These are phyloP conservation scores for Backusella circina DNA, from an alignment of 192 early-diverging fungal species.

Conservation along the genomic window DNA sequence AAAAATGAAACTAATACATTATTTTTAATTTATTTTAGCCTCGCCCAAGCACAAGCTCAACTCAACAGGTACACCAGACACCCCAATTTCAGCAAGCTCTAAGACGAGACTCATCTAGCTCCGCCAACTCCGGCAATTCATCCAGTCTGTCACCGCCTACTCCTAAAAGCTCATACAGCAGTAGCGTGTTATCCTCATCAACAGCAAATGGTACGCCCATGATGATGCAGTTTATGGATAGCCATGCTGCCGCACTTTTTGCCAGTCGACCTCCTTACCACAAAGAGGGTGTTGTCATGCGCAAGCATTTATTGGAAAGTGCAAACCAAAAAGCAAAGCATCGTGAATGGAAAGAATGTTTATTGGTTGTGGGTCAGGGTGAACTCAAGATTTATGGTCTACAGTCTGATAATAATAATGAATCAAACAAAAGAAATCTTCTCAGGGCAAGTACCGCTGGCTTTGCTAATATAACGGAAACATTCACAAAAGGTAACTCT, in stretches of 20 bases:
- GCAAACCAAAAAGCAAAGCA: slow-evolving; percentile 77
- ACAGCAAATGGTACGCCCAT: background rate
- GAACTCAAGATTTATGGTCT: slow-evolving; percentile 81
- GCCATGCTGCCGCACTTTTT: slow-evolving; percentile 10
- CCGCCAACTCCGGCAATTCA: slow-evolving; percentile 18
- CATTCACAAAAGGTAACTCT: background rate
- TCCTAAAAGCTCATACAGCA: background rate
- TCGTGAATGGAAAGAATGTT: slow-evolving; percentile 81
- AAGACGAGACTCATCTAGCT: slow-evolving; percentile 24
- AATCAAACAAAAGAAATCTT: slow-evolving; percentile 20
- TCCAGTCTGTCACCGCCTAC: background rate
- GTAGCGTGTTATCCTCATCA: background rate
- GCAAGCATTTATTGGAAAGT: slow-evolving; percentile 82
- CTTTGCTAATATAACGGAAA: slow-evolving; percentile 25
- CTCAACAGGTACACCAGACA: background rate
- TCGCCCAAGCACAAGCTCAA: slow-evolving; percentile 18
- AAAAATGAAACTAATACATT: background rate
- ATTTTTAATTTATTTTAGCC: background rate
- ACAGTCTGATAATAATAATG: slow-evolving; percentile 47
- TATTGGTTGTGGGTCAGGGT: slow-evolving; percentile 69
- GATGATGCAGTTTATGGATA: slow-evolving; percentile 10
- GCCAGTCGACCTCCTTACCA: slow-evolving; percentile 32
- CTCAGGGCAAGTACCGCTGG: slow-evolving; percentile 27
- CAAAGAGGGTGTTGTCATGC: slow-evolving; percentile 75
- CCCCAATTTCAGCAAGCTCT: background rate